Evolutionary conservation across 2,329 filamentous ascomycete genomes (phyloP), one percentile per base, ranked within the genome.

Genomic region (Coniochaeta sp.): DNA sequence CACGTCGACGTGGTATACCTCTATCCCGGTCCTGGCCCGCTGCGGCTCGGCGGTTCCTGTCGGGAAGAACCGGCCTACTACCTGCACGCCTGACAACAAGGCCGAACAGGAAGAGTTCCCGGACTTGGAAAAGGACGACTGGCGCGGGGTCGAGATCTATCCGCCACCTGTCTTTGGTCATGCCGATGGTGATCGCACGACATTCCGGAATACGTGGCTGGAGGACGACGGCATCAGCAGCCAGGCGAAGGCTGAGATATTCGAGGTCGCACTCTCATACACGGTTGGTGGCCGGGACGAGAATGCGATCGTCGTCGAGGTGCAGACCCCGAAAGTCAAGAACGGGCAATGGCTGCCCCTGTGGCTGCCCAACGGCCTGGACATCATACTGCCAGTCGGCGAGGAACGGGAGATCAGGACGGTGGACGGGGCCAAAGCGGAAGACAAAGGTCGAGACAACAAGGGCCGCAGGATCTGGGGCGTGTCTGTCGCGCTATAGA

Each of bases 121-220:
- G 1, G 58, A 57, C 52, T 47, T 71, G 26, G 67, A 65, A 50
- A 69, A 65, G 44, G 71, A 73, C 54, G 69, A 73, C 63, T 71
- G 66, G 64, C 68, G 71, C 12, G 70, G 66, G 3, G 67, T 72
- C n/a, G 72, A 74, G 65, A 68, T 74, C 47, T 73, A 69, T 63
- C 72, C 72, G 11, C 69, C 70, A 3, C 68, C 65, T 1, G 38
- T 62, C 0, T 47, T 58, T 4, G 26, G 36, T 31, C 43, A 44
- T 6, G 47, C n/a, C 24, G 52, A 22, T 36, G 19, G 12, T n/a
- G 28, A 11, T 38, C 33, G 11, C 34, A 43, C 19, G 63, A 60
- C 47, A 31, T 72, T 69, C 58, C 58, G 56, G 38, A 67, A 60
- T 57, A 63, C 62, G 17, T 73, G 71, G 71, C 62, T 69, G 6